Percentiles rank a stretch among this genome's conserved stretches.
phyloP scores from a whole-genome alignment of 805 yeast genomes.

The Wickerhamiella azymoides region DNA sequence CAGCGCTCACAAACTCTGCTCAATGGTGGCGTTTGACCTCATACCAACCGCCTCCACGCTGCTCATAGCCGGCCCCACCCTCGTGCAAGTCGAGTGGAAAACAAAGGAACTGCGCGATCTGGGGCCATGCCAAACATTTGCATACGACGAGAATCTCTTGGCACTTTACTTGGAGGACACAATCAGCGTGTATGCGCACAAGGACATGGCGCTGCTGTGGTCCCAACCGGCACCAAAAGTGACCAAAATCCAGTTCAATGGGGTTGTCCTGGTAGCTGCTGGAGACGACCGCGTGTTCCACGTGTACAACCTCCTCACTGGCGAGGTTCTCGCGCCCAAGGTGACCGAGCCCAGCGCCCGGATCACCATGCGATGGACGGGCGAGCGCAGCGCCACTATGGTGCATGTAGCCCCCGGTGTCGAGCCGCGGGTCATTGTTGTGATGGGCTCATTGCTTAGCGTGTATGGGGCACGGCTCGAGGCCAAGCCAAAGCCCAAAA shows the following conservation, averaged over 20 bases:
- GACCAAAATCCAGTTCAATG: neutral
- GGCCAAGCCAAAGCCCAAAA: neutral
- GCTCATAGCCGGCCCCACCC: neutral
- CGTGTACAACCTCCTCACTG: constrained; percentile 5
- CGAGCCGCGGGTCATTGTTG: neutral
- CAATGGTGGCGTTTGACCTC: neutral
- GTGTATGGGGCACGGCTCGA: neutral
- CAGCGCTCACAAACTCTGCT: neutral
- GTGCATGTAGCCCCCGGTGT: neutral
- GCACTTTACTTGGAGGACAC: neutral
- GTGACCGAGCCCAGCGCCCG: neutral
- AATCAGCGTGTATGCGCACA: neutral
- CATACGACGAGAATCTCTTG: neutral
- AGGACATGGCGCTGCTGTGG: neutral
- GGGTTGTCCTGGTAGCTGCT: constrained; percentile 1
- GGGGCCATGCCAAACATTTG: neutral
- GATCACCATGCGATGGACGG: too few species aligned
- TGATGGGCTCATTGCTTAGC: neutral
- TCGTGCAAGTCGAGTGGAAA: neutral
- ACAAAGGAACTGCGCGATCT: neutral
- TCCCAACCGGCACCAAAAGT: neutral
- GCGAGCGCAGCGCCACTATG: neutral
- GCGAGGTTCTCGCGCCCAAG: constrained; percentile 3
- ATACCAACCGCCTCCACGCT: neutral
- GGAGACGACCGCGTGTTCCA: neutral